These are phyloP conservation scores for Solanum paucissectum DNA, from an alignment of 257 asterid species.

Conservation along the genomic window DNA sequence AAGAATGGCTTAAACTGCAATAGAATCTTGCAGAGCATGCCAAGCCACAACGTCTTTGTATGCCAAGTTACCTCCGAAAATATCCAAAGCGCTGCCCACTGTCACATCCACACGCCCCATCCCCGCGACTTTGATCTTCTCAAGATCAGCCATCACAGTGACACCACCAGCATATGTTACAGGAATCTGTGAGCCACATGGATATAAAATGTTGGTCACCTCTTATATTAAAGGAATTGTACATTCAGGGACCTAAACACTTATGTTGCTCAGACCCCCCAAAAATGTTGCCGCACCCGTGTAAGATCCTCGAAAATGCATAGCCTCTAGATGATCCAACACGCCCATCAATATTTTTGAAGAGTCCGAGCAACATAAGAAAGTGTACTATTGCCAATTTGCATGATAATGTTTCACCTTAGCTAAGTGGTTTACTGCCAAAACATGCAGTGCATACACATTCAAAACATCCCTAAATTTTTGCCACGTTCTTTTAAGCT, in stretches of 20 bases:
- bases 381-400: background rate
- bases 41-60: constrained; percentile 84
- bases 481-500: background rate
- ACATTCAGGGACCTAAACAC: background rate
- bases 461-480: background rate
- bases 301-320: background rate
- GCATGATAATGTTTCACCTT: background rate
- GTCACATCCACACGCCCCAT: constrained; percentile 81
- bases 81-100: constrained; percentile 91
- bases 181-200: constrained; percentile 48
- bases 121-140: constrained; percentile 71
- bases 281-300: background rate
- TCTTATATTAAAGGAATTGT: background rate
- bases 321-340: background rate
- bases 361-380: background rate
- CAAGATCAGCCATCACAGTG: constrained; percentile 63
- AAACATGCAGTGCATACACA: background rate
- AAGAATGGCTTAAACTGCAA: constrained; percentile 18
- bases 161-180: constrained; percentile 98
- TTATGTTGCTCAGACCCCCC: background rate
- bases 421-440: background rate
- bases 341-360: background rate
- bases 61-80: constrained; percentile 79
- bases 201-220: background rate
- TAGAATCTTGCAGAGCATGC: constrained; percentile 61